Evolutionary conservation across 129 eudicot genomes (phyloP).

Genomic region (Pulicaria dysenterica): DNA sequence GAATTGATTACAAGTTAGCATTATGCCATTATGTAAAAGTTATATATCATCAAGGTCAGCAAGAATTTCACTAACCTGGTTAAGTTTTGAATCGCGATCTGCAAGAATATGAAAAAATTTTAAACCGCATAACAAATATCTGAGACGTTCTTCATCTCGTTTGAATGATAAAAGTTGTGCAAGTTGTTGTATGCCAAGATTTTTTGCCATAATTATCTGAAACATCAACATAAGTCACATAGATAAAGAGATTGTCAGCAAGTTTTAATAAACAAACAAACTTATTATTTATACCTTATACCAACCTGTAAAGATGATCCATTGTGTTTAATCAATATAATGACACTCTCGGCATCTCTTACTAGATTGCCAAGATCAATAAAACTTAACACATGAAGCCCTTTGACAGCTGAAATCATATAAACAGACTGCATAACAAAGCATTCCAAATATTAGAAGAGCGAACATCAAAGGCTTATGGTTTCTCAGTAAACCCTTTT

Average conservation of each 20-base stretch:
- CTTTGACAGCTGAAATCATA: conserved; percentile 59
- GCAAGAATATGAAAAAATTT: no score
- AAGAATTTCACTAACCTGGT: conserved; percentile 46
- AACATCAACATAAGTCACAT: conserved; percentile 21
- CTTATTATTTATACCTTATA: not conserved
- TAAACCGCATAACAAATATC: no score
- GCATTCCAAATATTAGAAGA: conserved; percentile 12
- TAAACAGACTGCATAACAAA: conserved; percentile 37
- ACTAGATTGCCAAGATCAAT: conserved; percentile 54
- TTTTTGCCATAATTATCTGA: conserved; percentile 63
- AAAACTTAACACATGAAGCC: conserved; percentile 55
- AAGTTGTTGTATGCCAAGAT: conserved; percentile 63
- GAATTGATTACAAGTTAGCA: no score
- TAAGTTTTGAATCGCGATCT: conserved; percentile 52
- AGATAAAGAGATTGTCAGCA: conserved; percentile 2
- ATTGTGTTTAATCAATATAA: conserved; percentile 35
- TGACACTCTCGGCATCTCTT: no score
- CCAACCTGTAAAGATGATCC: conserved; percentile 64
- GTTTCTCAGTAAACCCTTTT: no score
- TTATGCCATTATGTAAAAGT: no score
- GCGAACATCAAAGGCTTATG: not conserved
- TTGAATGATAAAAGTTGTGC: no score
- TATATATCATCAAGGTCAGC: no score
- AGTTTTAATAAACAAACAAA: not conserved
- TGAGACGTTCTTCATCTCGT: no score